These are phyloP conservation scores for Spiraea crenata DNA, from an alignment of 331 rosid species.

Conservation along the genomic window DNA sequence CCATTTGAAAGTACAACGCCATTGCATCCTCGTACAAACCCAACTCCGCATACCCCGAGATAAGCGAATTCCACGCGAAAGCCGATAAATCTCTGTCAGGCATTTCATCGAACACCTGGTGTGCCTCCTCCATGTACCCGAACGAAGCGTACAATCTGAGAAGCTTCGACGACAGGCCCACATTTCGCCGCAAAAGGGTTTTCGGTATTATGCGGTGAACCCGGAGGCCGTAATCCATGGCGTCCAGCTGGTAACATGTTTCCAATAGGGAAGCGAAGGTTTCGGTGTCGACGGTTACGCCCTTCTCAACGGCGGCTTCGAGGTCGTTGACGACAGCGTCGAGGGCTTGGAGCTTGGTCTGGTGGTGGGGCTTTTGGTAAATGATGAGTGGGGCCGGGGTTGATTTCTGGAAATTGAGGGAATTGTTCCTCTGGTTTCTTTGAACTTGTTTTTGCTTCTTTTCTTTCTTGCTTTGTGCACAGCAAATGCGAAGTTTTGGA, in stretches of 20 bases:
- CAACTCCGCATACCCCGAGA: slow-evolving; percentile 68
- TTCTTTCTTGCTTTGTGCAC: slow-evolving; percentile 39
- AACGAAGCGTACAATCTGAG: slow-evolving; percentile 55
- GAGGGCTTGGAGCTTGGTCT: slow-evolving; percentile 69
- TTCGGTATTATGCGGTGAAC: slow-evolving; percentile 63
- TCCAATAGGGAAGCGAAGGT: slow-evolving; percentile 67
- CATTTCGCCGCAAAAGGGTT: slow-evolving; percentile 45
- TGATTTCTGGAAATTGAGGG: slow-evolving; percentile 52
- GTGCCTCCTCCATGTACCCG: slow-evolving; percentile 61
- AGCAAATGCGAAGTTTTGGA: slow-evolving; percentile 25
- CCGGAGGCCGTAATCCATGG: slow-evolving; percentile 46
- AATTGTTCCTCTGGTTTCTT: slow-evolving; percentile 26
- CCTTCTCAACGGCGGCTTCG: slow-evolving; percentile 53
- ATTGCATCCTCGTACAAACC: slow-evolving; percentile 70
- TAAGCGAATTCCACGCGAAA: slow-evolving; percentile 84
- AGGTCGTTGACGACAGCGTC: slow-evolving; percentile 61
- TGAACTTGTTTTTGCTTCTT: slow-evolving; percentile 31
- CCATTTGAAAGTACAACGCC: slow-evolving; percentile 92
- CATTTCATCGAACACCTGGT: slow-evolving; percentile 84
- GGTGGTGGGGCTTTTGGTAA: slow-evolving; percentile 44
- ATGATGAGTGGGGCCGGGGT: slow-evolving; percentile 64
- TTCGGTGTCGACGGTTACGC: slow-evolving; percentile 49
- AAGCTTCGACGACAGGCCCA: slow-evolving; percentile 66
- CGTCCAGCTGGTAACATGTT: slow-evolving; percentile 55
- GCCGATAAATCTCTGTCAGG: slow-evolving; percentile 40